Base-by-base conservation (phyloP, 441 rosid species). In the Gossypium armourianum region DNA sequence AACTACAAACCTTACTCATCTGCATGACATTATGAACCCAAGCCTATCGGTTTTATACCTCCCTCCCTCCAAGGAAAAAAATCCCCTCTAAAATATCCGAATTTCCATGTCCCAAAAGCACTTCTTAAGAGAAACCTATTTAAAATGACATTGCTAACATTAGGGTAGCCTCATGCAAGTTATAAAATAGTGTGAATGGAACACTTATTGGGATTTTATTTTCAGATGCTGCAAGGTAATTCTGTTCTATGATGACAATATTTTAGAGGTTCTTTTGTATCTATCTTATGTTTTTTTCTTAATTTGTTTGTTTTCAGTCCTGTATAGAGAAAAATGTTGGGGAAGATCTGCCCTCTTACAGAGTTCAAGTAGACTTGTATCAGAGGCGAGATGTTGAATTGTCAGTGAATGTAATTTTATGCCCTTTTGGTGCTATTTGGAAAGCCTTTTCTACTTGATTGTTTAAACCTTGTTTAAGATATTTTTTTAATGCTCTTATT, bases 361-460 rank as follows among this genome's bases (percentile, higher is more conserved):
- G 72, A 68, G 70, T 85, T 64, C 87, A 84, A 69, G 82, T 87
- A 76, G 88, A 90, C 71, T 58, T 88, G 70, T 86, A 77, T 53
- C 73, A 80, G 54, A 85, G 80, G 75, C 80, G 67, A 75, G 91
- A 87, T 69, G 81, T 79, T 80, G 86, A 79, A 77, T 63, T 86
- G 69, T 84, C 93, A 21, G 78, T 88, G 68, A 85, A 85, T 85
- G 96, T 89, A 80, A 61, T 75, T 85, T 75, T 49, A n/a, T 64
- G 55, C 43, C 59, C 29, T 72, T 73, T 75, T 69, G 57, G 62
- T 73, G 71, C 69, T 12, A 50, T 52, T 3, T 9, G 10, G 43
- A 62, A 19, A 53, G 12, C 32, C 26, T 52, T 19, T 20, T 58
- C 16, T 45, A 20, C 32, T 53, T 53, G 45, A 50, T 45, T 24